Evolutionary conservation across 352 stramenopile species (phyloP).

Genomic region (Globisporangium acanthophoron): DNA sequence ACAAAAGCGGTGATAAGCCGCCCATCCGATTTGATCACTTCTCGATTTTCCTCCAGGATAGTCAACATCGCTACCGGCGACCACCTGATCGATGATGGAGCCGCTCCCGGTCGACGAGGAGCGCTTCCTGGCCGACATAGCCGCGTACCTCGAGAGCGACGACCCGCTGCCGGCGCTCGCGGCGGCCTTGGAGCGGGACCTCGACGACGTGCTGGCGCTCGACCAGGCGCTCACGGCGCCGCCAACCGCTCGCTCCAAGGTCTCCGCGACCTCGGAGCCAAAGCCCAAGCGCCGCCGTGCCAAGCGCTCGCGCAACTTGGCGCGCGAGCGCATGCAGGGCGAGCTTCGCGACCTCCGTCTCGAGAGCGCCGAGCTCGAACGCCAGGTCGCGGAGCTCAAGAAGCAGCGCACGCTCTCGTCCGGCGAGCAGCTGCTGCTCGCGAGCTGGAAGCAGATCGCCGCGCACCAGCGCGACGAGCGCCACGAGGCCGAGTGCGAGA

Average conservation of each 20-base stretch:
- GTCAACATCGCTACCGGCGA: neutral
- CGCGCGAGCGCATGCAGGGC: conserved; percentile 17
- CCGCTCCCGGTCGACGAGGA: neutral
- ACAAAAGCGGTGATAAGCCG: neutral
- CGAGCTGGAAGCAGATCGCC: neutral
- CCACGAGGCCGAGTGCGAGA: neutral
- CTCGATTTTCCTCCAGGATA: neutral
- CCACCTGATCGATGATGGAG: neutral
- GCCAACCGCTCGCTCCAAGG: too few species aligned
- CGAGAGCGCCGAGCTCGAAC: conserved; percentile 7
- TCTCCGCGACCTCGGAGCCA: neutral
- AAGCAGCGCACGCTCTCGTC: neutral
- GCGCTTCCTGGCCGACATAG: neutral
- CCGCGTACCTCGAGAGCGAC: neutral
- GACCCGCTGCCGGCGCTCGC: neutral
- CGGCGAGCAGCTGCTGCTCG: conserved; percentile 1
- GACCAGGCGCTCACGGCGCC: neutral
- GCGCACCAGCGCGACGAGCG: neutral
- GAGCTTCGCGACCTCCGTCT: conserved; percentile 18
- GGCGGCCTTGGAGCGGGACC: neutral
- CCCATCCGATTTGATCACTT: neutral
- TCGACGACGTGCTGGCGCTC: neutral
- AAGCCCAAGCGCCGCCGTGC: neutral
- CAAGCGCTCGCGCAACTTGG: conserved; percentile 8
- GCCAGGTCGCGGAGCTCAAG: conserved; percentile 5